Base-by-base conservation (phyloP, 257 asterid species). In the Solanum medicagineum region DNA sequence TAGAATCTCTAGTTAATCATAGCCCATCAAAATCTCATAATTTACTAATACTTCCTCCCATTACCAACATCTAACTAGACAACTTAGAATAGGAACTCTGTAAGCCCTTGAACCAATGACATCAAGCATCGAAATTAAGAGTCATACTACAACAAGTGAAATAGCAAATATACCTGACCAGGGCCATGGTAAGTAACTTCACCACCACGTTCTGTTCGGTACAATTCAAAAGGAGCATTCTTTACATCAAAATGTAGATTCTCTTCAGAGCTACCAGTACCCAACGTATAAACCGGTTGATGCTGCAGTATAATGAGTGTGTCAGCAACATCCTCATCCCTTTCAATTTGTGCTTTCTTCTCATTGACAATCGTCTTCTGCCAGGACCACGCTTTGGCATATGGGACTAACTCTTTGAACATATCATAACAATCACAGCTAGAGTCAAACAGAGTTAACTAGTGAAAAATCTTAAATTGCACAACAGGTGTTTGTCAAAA, bases 131-230 rank as follows among this genome's bases (percentile, higher is more conserved):
- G 10, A 53, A 69, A 40, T 40, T 40, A 20, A 70, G 16, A 16
- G 17, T 69, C 51, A 36, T 9, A 70, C 59, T 7, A 29, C 65
- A 79, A 16, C 57, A 44, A 10, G 65, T 13, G 68, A 73, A 83
- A 66, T 66, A 0, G 7, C 12, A 66, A 68, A 77, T 77, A 59
- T 85, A 97, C 99, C 97, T 97, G 98, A 40, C 99, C 98, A 88
- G 98, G 99, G 60, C 98, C 98, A 87, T 97, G 98, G 85, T 91
- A 96, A n/a, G 98, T 96, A 85, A 96, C 97, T 91, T 96, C 99
- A 10, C 99, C 98, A 20, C 99, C 99, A 2, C 97, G 92, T 80
- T 95, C 99, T 0, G 98, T 97, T 83, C 96, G 90, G 56, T 91
- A 92, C 68, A 97, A 63, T 71, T 95, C 94, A 57, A 89, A 87